These are phyloP conservation scores for Haberlea rhodopensis DNA, from an alignment of 257 asterid species.

Conservation along the genomic window DNA sequence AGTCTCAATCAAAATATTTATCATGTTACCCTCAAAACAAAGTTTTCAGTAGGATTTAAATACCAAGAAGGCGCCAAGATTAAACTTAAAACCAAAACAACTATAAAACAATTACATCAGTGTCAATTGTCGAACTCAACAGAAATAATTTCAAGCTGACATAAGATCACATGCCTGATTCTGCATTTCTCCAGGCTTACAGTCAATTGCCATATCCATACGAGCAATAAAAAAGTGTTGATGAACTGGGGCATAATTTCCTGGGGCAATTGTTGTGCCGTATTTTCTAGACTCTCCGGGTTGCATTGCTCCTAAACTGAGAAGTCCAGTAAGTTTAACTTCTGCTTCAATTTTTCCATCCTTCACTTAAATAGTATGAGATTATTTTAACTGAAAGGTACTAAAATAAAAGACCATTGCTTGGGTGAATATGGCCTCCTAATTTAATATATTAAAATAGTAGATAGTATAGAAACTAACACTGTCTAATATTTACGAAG, in stretches of 20 bases:
- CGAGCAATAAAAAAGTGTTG: slow-evolving; percentile 98
- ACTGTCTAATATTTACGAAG: not conserved
- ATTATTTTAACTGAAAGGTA: too few relatives aligned
- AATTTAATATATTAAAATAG: too few relatives aligned
- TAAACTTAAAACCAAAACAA: not conserved
- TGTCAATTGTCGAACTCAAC: not conserved
- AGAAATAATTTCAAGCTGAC: not conserved
- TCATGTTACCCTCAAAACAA: too few relatives aligned
- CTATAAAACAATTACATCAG: not conserved
- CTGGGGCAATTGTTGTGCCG: slow-evolving; percentile 94
- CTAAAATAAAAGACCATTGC: too few relatives aligned
- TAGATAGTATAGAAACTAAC: not conserved
- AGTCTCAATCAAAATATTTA: not conserved
- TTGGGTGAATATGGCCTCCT: not conserved
- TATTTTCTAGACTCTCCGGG: slow-evolving; percentile 87
- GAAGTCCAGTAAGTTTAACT: slow-evolving; percentile 97
- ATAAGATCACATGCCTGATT: slow-evolving; percentile 62
- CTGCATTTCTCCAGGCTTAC: slow-evolving; percentile 88
- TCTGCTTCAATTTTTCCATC: slow-evolving; percentile 99
- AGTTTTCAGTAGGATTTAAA: not conserved
- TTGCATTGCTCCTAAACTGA: slow-evolving; percentile 88
- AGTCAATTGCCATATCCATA: slow-evolving; percentile 95
- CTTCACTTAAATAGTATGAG: slow-evolving; percentile 47
- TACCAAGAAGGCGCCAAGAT: not conserved
- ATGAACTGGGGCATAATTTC: slow-evolving; percentile 95